A percentile compares a stretch with the other conserved stretches of the same genome.
These are phyloP conservation scores for Thamnidium elegans DNA, from an alignment of 192 early-diverging fungal genomes.

Conservation along the genomic window DNA sequence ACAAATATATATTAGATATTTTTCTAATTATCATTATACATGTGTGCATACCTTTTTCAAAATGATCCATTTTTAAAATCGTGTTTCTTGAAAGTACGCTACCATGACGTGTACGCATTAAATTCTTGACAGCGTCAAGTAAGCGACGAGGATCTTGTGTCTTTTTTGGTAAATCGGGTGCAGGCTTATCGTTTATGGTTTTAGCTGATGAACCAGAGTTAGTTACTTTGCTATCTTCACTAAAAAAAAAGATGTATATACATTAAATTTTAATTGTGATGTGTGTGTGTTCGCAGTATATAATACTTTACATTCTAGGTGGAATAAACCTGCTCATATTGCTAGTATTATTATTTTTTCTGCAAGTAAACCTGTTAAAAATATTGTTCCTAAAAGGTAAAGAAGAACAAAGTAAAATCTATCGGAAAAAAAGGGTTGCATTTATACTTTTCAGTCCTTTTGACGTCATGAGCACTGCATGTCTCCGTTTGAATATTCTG, in stretches of 20 bases:
- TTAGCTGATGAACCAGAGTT: background rate
- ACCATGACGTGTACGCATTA: slow-evolving; percentile 49
- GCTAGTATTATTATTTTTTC: too few relatives aligned
- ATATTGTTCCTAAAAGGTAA: background rate
- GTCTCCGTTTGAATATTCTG: too few relatives aligned
- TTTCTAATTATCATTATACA: background rate
- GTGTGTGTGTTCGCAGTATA: background rate
- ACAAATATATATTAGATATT: slow-evolving; percentile 1
- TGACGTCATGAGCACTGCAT: too few relatives aligned
- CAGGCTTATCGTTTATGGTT: background rate
- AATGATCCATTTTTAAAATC: slow-evolving; percentile 63
- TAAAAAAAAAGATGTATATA: background rate
- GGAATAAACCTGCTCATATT: slow-evolving; percentile 4
- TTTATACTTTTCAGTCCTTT: too few relatives aligned
- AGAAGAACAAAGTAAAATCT: background rate
- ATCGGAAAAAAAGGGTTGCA: background rate
- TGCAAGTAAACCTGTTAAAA: background rate
- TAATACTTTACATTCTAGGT: slow-evolving; percentile 3
- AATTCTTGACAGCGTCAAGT: slow-evolving; percentile 37
- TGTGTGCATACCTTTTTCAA: slow-evolving; percentile 32
- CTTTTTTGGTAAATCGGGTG: background rate
- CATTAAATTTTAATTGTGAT: too few relatives aligned
- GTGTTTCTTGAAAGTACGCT: slow-evolving; percentile 49
- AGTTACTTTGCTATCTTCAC: background rate
- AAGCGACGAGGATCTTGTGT: slow-evolving; percentile 34